These are phyloP conservation scores for barrel medic (Medicago truncatula) DNA, from an alignment of 306 rosid genomes.

Conservation along the genomic window MtrunA17r5.0-ANR NC_053048.1:48782001-48782500, in stretches of 20 bases:
- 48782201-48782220: constrained; percentile 98
- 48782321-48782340: constrained; percentile 34
- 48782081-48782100: constrained; percentile 15
- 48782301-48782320: constrained; percentile 5
- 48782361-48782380: constrained; percentile 16
- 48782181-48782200: constrained; percentile 84
- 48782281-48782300: constrained; percentile 22
- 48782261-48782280: constrained; percentile 22
- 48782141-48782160: constrained; percentile 98
- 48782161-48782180: constrained; percentile 79
- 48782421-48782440: constrained; percentile 68
- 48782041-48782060: constrained; percentile 5
- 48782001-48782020: background rate
- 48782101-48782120: constrained; percentile 19
- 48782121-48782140: constrained; percentile 65
- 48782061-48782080: background rate
- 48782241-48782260: constrained; percentile 22
- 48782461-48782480: constrained; percentile 95
- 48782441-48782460: constrained; percentile 97
- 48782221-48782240: constrained; percentile 92
- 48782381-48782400: constrained; percentile 17
- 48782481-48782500: constrained; percentile 99
- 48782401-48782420: constrained; percentile 11
- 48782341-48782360: background rate
- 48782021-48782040: constrained; percentile 15